A percentile compares a stretch with the other conserved stretches of the same genome.
These are phyloP conservation scores for Begonia fuchsioides DNA, from an alignment of 306 rosid genomes.

Conservation along the genomic window DNA sequence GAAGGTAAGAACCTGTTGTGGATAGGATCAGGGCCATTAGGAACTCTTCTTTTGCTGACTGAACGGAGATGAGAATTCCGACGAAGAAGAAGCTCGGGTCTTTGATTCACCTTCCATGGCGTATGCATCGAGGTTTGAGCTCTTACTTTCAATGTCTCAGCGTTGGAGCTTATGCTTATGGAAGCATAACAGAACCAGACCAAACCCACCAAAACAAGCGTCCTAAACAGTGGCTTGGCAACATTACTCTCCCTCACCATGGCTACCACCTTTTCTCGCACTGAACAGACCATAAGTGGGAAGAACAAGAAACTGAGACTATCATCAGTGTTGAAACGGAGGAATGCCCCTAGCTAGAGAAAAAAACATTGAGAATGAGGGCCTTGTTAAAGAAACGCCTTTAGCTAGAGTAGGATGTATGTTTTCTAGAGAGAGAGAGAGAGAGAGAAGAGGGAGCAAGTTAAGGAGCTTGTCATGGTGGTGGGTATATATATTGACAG, in stretches of 20 bases:
- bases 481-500: constrained; percentile 16
- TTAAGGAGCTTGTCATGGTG: constrained; percentile 22
- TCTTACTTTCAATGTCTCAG: not conserved
- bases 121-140: constrained; percentile 12
- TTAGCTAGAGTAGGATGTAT: constrained; percentile 42
- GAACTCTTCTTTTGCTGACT: constrained; percentile 96
- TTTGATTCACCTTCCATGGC: constrained; percentile 50
- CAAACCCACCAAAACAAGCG: constrained; percentile 34
- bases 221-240: constrained; percentile 40
- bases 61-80: constrained; percentile 32
- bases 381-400: not conserved
- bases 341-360: not conserved
- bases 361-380: too few relatives aligned
- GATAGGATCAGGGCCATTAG: constrained; percentile 98
- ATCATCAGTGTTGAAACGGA: constrained; percentile 27
- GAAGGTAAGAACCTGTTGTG: constrained; percentile 86
- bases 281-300: constrained; percentile 6
- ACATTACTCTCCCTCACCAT: constrained; percentile 28
- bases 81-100: constrained; percentile 34
- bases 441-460: constrained; percentile 12
- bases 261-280: constrained; percentile 18
- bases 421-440: too few relatives aligned
- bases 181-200: constrained; percentile 52
- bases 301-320: constrained; percentile 18
- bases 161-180: constrained; percentile 30